Evolutionary conservation across 2,329 filamentous ascomycete genomes (phyloP), one percentile per base, ranked within the genome.

Genomic region (Biscogniauxia sp.): DNA sequence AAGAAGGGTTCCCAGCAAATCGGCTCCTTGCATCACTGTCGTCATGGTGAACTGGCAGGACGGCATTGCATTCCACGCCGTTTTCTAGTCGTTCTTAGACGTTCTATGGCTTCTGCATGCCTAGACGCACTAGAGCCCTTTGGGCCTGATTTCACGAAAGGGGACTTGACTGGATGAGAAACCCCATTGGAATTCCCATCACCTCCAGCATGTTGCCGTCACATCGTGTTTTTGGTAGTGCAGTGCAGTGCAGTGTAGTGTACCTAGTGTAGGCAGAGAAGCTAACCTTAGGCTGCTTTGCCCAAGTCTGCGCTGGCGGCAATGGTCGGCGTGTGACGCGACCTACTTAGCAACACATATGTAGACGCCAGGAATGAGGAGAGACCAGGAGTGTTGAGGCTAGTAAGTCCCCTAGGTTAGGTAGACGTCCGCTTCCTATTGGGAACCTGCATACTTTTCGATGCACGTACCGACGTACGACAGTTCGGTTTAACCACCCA

Each of bases 1-100:
- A 45, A 45, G 28, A 23, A 55, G 28, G 58, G 41, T 55, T 55
- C 56, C 56, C 54, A 58, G 57, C 64, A 59, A 64, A 64, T 65
- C 64, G 63, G 60, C 57, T 60, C 37, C 56, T 53, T 41, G 61
- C 54, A 58, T 62, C 26, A 23, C 52, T 53, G 52, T 53, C 52
- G 52, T 53, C 52, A 53, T 53, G 52, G 52, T 26, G 17, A 23
- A 45, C 37, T 45, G 37, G 37, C 37, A 45, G 37, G 37, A n/a
- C 28, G 52, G 52, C 17, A n/a, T n/a, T 53, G 52, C 23, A 53
- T 26, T n/a, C 52, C 28, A 26, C 52, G 52, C 52, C 52, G 52
- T 53, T 53, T 53, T 53, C 52, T 53, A 53, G 52, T 53, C 52
- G 52, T 28, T 53, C 52, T n/a, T 25, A 32, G 23, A 53, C 28